Percentiles rank a stretch among this genome's conserved stretches.
Evolutionary conservation across 2,329 filamentous ascomycete species (phyloP).

Genomic region (Dactylellina leptospora): DNA sequence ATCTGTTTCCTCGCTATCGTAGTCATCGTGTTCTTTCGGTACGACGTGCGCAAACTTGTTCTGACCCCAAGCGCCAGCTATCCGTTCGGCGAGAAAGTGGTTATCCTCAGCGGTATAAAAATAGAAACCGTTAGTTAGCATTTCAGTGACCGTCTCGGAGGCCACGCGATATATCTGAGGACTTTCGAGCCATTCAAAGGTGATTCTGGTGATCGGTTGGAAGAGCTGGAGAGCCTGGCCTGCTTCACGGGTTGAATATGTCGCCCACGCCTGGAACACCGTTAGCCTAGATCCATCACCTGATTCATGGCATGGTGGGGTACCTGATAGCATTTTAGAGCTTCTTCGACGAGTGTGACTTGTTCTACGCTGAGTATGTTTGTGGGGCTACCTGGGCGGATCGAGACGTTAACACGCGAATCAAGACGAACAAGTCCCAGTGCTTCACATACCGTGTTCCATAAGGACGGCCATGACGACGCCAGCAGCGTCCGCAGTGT

Average conservation of each 20-base stretch:
- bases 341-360: constrained; percentile 64
- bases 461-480: constrained; percentile 43
- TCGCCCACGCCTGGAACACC: constrained; percentile 71
- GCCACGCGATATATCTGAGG: constrained; percentile 65
- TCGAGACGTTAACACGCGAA: constrained; percentile 22
- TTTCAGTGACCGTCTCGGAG: constrained; percentile 63
- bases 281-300: constrained; percentile 18
- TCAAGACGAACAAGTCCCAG: neutral
- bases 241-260: constrained; percentile 67
- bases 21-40: constrained; percentile 70
- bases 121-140: constrained; percentile 71
- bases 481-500: constrained; percentile 65
- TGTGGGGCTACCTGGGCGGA: constrained; percentile 52
- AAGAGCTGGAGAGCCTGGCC: constrained; percentile 45
- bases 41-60: constrained; percentile 67
- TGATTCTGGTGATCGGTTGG: constrained; percentile 46
- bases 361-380: constrained; percentile 43
- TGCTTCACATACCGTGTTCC: constrained; percentile 39
- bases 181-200: constrained; percentile 65
- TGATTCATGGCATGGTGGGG: constrained; percentile 55
- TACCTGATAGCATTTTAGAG: constrained; percentile 71
- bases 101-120: constrained; percentile 71
- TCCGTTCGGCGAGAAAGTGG: constrained; percentile 67
- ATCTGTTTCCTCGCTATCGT: constrained; percentile 64
- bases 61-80: constrained; percentile 70